Evolutionary conservation across 192 early-diverging fungal genomes (phyloP), one percentile per base, ranked within the genome.

Genomic region (Coemansia umbellata): DNA sequence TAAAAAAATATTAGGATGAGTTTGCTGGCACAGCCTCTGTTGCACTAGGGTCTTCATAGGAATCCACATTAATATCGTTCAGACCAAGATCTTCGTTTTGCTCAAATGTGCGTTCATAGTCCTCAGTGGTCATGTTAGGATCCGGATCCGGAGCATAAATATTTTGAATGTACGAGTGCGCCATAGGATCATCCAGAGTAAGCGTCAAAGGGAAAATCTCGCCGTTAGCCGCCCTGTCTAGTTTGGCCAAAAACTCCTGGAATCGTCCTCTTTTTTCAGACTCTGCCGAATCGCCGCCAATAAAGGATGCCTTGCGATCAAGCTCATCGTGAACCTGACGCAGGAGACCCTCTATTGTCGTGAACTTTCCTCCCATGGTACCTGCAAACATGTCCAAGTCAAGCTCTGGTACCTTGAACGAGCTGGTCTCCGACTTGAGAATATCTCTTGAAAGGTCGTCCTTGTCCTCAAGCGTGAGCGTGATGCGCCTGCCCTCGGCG

Each of bases 381-480:
- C 94, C 94, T 7, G 84, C 74, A 21, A 83, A 70, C 69, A 97
- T 67, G 65, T 95, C 89, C 21, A 97, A 63, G 26, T 92, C 83
- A 48, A 94, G 84, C 59, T 95, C 94, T 24, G 94, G 93, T 43
- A 97, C 88, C 2, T 59, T 74, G 47, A 97, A 70, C 37, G 92
- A 89, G 66, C 94, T 94, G 9, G 92, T 94, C 69, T 97, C 94
- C 6, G 88, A 90, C 80, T 96, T 97, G 24, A 97, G 80, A 39
- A 97, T 91, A 69, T 97, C 94, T 27, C 94, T 78, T 23, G 84
- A 89, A 52, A 97, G 75, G 74, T 97, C 94, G 13, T 97, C 94
- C 27, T 64, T 44, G 48, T 93, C 92, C 52, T 84, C 84, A 43
- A 97, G 78, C 37, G 78, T 85, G 28, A 97, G 82, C 5, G 82